phyloP scores from a whole-genome alignment of 208 protist genomes.

The Trypanosoma lewisi region DNA sequence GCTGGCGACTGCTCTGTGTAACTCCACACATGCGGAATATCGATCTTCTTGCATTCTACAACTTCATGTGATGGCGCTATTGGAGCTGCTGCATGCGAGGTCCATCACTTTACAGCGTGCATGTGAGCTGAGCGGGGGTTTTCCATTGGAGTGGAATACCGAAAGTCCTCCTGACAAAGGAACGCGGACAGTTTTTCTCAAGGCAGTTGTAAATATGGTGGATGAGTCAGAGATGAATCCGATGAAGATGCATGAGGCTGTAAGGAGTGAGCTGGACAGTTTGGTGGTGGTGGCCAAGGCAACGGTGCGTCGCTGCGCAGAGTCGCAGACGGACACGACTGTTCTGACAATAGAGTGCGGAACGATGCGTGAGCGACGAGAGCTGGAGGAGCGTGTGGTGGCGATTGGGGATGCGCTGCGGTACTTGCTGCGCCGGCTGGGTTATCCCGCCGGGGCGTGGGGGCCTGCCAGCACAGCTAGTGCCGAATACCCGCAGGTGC shows the following conservation, averaged over 20 bases:
- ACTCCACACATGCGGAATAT: slow-evolving; percentile 7
- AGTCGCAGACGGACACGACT: not conserved
- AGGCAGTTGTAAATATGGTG: not conserved
- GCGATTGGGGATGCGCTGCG: slow-evolving; percentile 58
- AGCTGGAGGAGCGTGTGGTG: slow-evolving; percentile 39
- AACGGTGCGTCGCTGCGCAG: not conserved
- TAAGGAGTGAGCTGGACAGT: slow-evolving; percentile 38
- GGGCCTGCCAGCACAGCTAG: not conserved
- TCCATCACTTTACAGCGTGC: slow-evolving; percentile 8
- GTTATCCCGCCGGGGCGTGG: slow-evolving; percentile 12
- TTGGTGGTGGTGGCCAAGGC: slow-evolving; percentile 36
- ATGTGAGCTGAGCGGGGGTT: not conserved
- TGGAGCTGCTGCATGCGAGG: slow-evolving; percentile 20
- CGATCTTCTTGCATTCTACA: slow-evolving; percentile 7
- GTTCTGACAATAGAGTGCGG: slow-evolving; percentile 3
- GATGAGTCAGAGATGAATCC: not conserved
- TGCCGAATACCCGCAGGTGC: not conserved
- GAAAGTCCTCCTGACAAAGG: not conserved
- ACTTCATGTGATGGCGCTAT: slow-evolving; percentile 11
- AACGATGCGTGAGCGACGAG: slow-evolving; percentile 6
- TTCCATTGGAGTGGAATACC: not conserved
- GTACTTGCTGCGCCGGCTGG: slow-evolving; percentile 44
- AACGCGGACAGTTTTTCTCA: slow-evolving; percentile 20
- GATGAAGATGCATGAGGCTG: slow-evolving; percentile 38
- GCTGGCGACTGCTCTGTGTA: slow-evolving; percentile 16